A percentile compares a stretch with the other conserved stretches of the same genome.
Evolutionary conservation across 371 early-diverging fungal species (phyloP).

Genomic region (Blastocladiella emersonii): DNA sequence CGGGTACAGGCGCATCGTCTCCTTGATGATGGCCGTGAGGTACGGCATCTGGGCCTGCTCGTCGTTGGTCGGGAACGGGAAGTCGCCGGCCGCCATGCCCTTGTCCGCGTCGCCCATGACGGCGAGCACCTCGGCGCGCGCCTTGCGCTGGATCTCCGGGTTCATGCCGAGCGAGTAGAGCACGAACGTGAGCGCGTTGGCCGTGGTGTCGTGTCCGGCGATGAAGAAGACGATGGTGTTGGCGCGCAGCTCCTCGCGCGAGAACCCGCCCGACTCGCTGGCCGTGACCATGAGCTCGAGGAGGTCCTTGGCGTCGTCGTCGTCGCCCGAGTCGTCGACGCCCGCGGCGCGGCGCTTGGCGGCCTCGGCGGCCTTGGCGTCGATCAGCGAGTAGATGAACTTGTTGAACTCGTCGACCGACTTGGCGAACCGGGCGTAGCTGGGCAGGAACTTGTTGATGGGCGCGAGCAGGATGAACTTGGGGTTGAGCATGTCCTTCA

Average conservation of each 20-base stretch:
- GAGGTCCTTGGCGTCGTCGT: background rate
- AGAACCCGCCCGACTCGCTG: background rate
- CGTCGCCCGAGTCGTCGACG: background rate
- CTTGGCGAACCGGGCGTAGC: background rate
- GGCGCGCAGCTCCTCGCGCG: background rate
- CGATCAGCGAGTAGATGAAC: background rate
- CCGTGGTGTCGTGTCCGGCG: constrained; percentile 6
- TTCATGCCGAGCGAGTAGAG: background rate
- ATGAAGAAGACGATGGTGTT: constrained; percentile 2
- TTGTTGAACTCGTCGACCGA: background rate
- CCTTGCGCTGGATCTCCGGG: constrained; percentile 1
- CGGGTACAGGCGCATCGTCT: constrained; percentile 3
- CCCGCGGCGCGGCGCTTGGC: background rate
- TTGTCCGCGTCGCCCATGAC: background rate
- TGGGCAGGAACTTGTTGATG: background rate
- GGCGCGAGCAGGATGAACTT: background rate
- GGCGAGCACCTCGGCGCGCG: background rate
- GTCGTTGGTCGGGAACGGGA: background rate
- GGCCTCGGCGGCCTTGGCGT: background rate
- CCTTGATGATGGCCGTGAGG: background rate
- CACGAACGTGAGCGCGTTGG: background rate
- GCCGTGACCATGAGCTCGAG: background rate
- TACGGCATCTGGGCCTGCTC: background rate
- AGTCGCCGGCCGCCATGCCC: background rate
- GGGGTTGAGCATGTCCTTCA: background rate